Evolutionary conservation across 331 rosid species (phyloP).

Genomic region (Cydonia oblonga): DNA sequence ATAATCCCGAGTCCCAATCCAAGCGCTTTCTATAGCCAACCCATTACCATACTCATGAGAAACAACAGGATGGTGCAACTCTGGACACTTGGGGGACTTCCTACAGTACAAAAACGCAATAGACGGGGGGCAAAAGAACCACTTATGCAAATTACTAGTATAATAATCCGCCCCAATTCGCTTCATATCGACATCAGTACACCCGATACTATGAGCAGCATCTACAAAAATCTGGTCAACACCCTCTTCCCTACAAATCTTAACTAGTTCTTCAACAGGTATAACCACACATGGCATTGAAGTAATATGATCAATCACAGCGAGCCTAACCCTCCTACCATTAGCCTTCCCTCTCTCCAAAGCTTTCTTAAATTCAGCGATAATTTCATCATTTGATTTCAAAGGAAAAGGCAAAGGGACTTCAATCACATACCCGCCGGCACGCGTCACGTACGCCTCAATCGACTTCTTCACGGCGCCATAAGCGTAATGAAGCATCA

Average conservation of each 20-base stretch:
- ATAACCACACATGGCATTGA: constrained; percentile 87
- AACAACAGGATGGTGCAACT: constrained; percentile 86
- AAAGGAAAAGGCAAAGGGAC: constrained; percentile 80
- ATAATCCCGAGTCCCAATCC: constrained; percentile 96
- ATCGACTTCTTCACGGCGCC: constrained; percentile 81
- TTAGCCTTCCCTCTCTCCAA: constrained; percentile 48
- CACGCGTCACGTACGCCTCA: constrained; percentile 75
- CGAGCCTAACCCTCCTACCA: constrained; percentile 68
- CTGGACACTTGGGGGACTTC: constrained; percentile 25
- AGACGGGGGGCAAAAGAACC: constrained; percentile 94
- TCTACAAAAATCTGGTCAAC: constrained; percentile 86
- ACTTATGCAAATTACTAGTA: constrained; percentile 90
- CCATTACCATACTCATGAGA: constrained; percentile 95
- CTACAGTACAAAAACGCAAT: constrained; percentile 63
- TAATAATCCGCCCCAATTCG: constrained; percentile 88
- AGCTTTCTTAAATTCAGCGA: constrained; percentile 56
- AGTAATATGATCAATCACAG: constrained; percentile 87
- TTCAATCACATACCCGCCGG: constrained; percentile 75
- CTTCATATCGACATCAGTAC: constrained; percentile 70
- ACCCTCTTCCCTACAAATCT: constrained; percentile 83
- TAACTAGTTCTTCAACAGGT: constrained; percentile 65
- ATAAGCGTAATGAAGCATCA: constrained; percentile 85
- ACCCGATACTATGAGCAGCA: constrained; percentile 87
- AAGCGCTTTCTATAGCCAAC: constrained; percentile 84
- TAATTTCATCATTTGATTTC: constrained; percentile 49